Conservation (phyloP, 1,139 yeast genomes). For the Suhomyces bokatorum region DNA sequence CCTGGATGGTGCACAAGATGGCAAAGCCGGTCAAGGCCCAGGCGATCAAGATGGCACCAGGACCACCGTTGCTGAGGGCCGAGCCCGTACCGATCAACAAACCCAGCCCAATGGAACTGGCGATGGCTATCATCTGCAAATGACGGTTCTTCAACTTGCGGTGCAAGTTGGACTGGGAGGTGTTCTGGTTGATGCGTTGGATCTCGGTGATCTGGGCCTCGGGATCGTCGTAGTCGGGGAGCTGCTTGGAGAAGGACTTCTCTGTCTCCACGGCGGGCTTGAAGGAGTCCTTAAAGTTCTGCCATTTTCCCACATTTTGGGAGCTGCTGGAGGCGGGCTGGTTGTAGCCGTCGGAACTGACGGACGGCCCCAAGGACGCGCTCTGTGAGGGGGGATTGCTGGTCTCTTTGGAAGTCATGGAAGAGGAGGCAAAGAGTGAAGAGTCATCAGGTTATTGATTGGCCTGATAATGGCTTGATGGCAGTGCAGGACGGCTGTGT, state of each 20-base stretch:
- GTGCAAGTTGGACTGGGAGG: constrained; percentile 25
- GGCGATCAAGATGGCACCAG: constrained; percentile 56
- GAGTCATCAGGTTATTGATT: constrained; percentile 5
- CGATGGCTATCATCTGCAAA: constrained; percentile 31
- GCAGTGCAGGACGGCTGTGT: no score
- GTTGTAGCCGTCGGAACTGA: neutral
- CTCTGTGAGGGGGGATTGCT: neutral
- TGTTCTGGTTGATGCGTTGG: constrained; percentile 24
- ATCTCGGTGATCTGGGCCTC: constrained; percentile 22
- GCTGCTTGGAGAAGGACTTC: constrained; percentile 15
- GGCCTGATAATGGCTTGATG: neutral
- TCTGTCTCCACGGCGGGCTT: constrained; percentile 30
- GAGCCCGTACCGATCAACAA: constrained; percentile 28
- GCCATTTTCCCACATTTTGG: constrained; percentile 30
- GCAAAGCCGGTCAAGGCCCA: constrained; percentile 33
- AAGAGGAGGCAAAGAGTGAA: neutral
- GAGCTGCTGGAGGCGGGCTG: neutral
- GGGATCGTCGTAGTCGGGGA: constrained; percentile 23
- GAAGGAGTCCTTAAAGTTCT: constrained; percentile 41
- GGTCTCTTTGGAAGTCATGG: neutral
- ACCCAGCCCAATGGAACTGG: constrained; percentile 37
- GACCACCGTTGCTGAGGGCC: constrained; percentile 51
- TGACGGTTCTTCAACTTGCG: constrained; percentile 27
- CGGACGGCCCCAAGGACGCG: constrained; percentile 2
- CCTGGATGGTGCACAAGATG: constrained; percentile 34